Evolutionary conservation across 129 eudicot genomes (phyloP).

Genomic region (Flaveria robusta): DNA sequence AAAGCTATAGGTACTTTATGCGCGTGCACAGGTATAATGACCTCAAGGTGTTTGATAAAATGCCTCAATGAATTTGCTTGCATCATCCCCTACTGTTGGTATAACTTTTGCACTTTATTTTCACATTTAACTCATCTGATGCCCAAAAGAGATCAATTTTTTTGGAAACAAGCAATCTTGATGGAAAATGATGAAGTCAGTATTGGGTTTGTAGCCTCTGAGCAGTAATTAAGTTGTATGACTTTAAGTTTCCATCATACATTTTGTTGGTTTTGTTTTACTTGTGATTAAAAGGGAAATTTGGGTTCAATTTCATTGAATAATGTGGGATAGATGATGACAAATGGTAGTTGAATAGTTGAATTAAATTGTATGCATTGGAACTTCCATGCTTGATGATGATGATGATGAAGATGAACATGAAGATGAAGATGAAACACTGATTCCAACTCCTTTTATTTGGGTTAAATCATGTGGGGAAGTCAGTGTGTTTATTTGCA

Average conservation of each 20-base stretch:
- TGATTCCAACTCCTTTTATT: not conserved
- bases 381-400: no score
- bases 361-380: no score
- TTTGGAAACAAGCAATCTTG: constrained; percentile 32
- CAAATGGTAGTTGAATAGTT: constrained; percentile 11
- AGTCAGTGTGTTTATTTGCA: constrained; percentile 40
- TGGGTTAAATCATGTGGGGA: constrained; percentile 33
- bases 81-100: constrained; percentile 37
- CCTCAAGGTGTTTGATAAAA: constrained; percentile 30
- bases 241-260: not conserved
- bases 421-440: not conserved
- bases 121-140: constrained; percentile 20
- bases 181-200: constrained; percentile 42
- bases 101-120: constrained; percentile 31
- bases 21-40: constrained; percentile 35
- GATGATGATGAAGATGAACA: constrained; percentile 33
- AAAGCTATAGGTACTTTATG: constrained; percentile 34
- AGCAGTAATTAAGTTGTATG: not conserved
- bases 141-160: constrained; percentile 14
- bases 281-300: no score
- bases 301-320: no score
- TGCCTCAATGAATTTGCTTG: constrained; percentile 38
- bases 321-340: not conserved
- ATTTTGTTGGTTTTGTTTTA: not conserved
- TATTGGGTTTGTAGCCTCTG: constrained; percentile 22